Evolutionary conservation across 2,329 filamentous ascomycete species (phyloP), one percentile per base, ranked within the genome.

Genomic region (Whalleya microplaca): DNA sequence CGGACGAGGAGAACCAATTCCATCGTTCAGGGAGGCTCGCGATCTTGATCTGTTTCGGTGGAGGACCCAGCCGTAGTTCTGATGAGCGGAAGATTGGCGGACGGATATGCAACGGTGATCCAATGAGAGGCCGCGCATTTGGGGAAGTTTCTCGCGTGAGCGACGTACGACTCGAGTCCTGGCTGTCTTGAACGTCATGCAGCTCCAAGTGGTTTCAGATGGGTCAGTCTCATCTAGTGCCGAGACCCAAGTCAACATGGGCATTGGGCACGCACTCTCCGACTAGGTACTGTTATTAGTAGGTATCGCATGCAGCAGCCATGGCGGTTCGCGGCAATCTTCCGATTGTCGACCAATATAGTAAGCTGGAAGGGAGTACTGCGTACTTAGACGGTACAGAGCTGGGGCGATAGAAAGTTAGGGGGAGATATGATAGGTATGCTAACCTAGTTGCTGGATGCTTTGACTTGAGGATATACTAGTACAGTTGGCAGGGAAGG

Each of bases 61-160:
- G 20, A 45, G 20, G 20, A 21, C n/a, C 27, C 27, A 12, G 27
- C 12, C 27, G 27, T 12, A 29, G 27, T 50, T 51, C 40, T 50
- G 50, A 56, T 56, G 52, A 58, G 47, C 49, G 45, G 27, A 49
- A 44, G 43, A 56, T 46, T 55, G 50, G 53, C 50, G 52, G 45
- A 47, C 43, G 50, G 8, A 56, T 41, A 27, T 53, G 37, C 23
- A 53, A 40, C 45, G n/a, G 18, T 40, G 49, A 44, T 45, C 62
- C 59, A 61, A 62, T 60, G 19, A 61, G 56, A 48, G 27, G 55
- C 37, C 56, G 49, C 21, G 55, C 52, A 60, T 64, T 64, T 64
- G 55, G 64, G 66, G 66, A 64, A 68, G 65, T 66, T 65, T 63
- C 65, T 66, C 65, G 66, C 65, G 64, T 66, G 65, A 58, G 59